Base-by-base conservation (phyloP, 2,329 filamentous ascomycete genomes). In the Fusarium succisae region DNA sequence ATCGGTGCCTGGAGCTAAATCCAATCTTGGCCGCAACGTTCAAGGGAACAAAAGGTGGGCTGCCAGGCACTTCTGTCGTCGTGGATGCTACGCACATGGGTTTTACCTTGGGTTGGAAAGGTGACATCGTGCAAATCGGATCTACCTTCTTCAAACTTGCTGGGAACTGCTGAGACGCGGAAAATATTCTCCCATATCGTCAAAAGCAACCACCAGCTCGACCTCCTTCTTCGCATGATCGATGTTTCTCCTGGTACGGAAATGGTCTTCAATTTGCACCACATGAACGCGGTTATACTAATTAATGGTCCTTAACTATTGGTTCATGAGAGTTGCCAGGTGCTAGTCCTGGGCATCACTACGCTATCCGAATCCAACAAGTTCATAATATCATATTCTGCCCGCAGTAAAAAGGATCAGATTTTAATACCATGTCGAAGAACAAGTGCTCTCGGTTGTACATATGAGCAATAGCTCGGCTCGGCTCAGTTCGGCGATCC, bases 1-100 rank as follows among this genome's bases (percentile, higher is more conserved):
- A 24, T 39, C 72, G 79, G 83, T 84, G 70, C 82, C 82, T 85
- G 82, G 72, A 77, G 79, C 83, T 83, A 82, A 77, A 32, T 53
- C 48, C 47, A 56, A 70, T 32, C 47, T 63, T 74, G 67, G 65
- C 59, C 70, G 61, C 68, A 73, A 59, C 47, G 43, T 44, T 55
- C 60, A 61, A 63, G 69, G 66, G 66, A 61, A 59, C 58, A 60
- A 63, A 70, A 69, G 28, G 74, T 69, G 66, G 58, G 47, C 56
- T 74, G 56, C 43, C 61, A 62, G 68, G 72, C 57, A 48, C 48
- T 50, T 54, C 39, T 41, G 20, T 30, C 48, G 18, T 59, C 30
- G 43, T 48, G 44, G 53, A 53, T 67, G 59, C 67, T 60, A 45
- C 62, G 26, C 73, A 63, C 72, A 63, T 66, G 72, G 62, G 54